Evolutionary conservation across 108 stramenopile genomes (phyloP).

Genomic region (Skeletonema grethae): DNA sequence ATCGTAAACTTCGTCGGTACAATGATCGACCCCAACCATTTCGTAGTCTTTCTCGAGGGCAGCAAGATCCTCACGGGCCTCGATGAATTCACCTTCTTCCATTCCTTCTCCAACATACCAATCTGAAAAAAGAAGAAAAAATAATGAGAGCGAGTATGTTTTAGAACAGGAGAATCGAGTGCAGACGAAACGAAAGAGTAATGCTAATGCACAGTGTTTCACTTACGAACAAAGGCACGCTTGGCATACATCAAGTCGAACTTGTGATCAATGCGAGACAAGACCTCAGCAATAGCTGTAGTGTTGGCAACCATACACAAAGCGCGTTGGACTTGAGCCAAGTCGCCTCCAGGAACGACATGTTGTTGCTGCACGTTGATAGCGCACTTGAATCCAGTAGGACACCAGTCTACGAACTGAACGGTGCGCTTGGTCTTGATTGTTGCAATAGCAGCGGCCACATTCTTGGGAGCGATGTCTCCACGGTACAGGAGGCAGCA

Average conservation of each 20-base stretch:
- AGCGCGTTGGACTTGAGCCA: slow-evolving; percentile 95
- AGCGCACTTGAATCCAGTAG: slow-evolving; percentile 98
- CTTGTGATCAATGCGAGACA: slow-evolving; percentile 99
- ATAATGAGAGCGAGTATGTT: too few relatives aligned
- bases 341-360: slow-evolving; percentile 93
- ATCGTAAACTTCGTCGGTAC: too few relatives aligned
- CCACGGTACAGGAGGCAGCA: slow-evolving; percentile 98
- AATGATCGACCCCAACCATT: too few relatives aligned
- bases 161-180: too few relatives aligned
- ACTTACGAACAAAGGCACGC: slow-evolving; percentile 98
- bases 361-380: slow-evolving; percentile 99
- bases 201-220: too few relatives aligned
- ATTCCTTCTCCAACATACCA: slow-evolving; percentile 99
- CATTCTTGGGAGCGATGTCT: slow-evolving; percentile 94
- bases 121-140: too few relatives aligned
- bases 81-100: slow-evolving; percentile 99
- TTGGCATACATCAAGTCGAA: slow-evolving; percentile 99
- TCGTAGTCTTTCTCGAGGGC: slow-evolving; percentile 99
- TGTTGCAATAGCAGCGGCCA: slow-evolving; percentile 91
- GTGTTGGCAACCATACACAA: slow-evolving; percentile 99
- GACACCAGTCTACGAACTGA: slow-evolving; percentile 97
- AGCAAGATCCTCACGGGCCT: slow-evolving; percentile 99
- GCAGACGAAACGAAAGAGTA: too few relatives aligned
- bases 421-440: slow-evolving; percentile 97
- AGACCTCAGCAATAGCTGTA: slow-evolving; percentile 98